Evolutionary conservation across 1,139 yeast species (phyloP), one percentile per base, ranked within the genome.

Genomic region (Yamadazyma triangularis): DNA sequence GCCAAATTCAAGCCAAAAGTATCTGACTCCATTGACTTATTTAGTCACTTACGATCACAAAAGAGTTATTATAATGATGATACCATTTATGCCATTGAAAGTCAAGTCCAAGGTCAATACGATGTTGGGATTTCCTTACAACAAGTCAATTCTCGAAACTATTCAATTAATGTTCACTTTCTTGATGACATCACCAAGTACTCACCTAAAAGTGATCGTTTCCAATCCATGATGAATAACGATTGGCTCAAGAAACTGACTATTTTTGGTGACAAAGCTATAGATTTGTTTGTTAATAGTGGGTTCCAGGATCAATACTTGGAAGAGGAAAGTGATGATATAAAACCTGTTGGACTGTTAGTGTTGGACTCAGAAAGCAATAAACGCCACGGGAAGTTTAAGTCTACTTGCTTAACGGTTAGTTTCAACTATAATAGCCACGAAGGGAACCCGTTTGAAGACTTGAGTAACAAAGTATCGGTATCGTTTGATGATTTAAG

Each of bases 171-270:
- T 43, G 36, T 71, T n/a, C 77, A 71, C 39, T 44, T 70, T 11
- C 73, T 73, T 2, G 76, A 70, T 40, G 31, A 67, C 4, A 56
- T 58, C 3, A 48, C 70, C 4, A 49, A 46, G 27, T 25, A 64
- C 2, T 22, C 56, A 2, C 72, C 72, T 0, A 47, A 40, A 20
- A 45, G 56, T 16, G 33, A 41, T 4, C 18, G 51, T 2, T 58
- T 61, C 31, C 41, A 47, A 10, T 23, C 36, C 3, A 33, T 55
- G n/a, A 28, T 47, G 5, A 34, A 42, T 3, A 30, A 36, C 11
- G 10, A n/a, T 15, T 13, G 15, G 16, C 19, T 44, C 44, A 35
- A 30, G 32, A 27, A 40, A 4, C 27, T 33, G 31, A 23, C 41
- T 9, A 35, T 50, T 1, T 48, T 51, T 28, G 42, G 39, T 11